Percentiles rank a stretch among this genome's conserved stretches.
Conservation (phyloP, 177 flowering plant species). For the Vitis hybrid region DNA sequence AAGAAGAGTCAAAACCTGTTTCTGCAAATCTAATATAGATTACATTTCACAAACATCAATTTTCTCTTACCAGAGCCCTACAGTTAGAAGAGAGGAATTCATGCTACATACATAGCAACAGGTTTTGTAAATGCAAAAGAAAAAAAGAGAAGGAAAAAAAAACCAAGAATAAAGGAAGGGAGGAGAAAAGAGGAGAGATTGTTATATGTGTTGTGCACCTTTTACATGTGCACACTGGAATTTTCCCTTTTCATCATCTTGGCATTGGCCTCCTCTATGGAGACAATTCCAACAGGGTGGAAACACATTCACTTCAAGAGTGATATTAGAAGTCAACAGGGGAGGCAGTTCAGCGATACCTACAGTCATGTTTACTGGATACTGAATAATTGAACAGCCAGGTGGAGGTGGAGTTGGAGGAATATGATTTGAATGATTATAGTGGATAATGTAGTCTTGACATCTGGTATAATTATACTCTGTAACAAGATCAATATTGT, state of each 20-base stretch:
- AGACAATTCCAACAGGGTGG: rapidly evolving
- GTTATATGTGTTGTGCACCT: background rate
- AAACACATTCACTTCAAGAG: background rate
- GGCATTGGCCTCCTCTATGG: slow-evolving; percentile 10
- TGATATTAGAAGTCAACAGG: background rate
- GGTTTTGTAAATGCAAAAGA: too few relatives aligned
- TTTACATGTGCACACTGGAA: background rate
- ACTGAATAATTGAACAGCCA: slow-evolving; percentile 5
- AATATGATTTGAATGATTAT: background rate
- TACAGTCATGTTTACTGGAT: background rate
- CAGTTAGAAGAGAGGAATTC: too few relatives aligned
- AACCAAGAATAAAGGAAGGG: too few relatives aligned
- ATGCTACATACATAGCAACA: too few relatives aligned
- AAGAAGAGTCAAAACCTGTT: too few relatives aligned
- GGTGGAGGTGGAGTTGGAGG: too few relatives aligned
- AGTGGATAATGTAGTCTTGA: background rate
- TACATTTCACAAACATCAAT: too few relatives aligned
- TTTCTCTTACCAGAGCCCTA: too few relatives aligned
- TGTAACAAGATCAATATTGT: background rate
- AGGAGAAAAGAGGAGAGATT: too few relatives aligned
- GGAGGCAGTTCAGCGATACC: background rate
- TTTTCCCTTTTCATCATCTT: background rate
- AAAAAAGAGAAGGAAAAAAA: too few relatives aligned
- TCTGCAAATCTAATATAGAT: too few relatives aligned
- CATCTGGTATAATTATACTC: background rate